Conservation (phyloP, 441 rosid genomes). For the Melastoma candidum region DNA sequence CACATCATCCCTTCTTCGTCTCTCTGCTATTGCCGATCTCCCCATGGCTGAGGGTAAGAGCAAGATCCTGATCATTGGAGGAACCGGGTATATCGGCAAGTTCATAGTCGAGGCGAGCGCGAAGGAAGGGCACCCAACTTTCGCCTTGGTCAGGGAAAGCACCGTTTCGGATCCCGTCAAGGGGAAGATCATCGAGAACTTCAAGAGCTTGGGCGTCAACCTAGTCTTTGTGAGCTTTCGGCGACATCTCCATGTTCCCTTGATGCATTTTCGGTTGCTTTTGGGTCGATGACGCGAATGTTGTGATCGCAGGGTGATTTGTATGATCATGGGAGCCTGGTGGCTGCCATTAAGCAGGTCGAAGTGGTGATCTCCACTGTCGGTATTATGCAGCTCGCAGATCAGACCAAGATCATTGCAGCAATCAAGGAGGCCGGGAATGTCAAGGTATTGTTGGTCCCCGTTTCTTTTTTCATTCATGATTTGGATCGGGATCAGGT, state of each 20-base stretch:
- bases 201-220: conserved; percentile 36
- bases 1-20: too few species aligned
- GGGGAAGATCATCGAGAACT: conserved; percentile 31
- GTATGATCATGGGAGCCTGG: conserved; percentile 7
- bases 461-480: not conserved
- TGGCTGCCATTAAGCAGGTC: not conserved
- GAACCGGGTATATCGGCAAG: conserved; percentile 55
- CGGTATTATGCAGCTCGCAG: not conserved
- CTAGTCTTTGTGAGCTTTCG: conserved; percentile 24
- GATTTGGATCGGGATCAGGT: not conserved
- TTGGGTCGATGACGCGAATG: too few species aligned
- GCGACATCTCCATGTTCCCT: too few species aligned
- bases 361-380: conserved; percentile 4
- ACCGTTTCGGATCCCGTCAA: conserved; percentile 33
- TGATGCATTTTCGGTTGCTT: too few species aligned
- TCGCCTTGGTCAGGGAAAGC: conserved; percentile 36
- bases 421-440: conserved; percentile 5
- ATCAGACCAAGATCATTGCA: conserved; percentile 1
- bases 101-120: conserved; percentile 37
- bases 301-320: conserved; percentile 1
- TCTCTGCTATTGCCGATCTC: too few species aligned
- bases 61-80: conserved; percentile 47
- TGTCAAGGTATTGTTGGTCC: not conserved
- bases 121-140: conserved; percentile 39
- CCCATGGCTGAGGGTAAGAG: conserved; percentile 29